These are phyloP conservation scores for Boletus pseudopeckii DNA, from an alignment of 768 basidiomycete species.

Conservation along the genomic window DNA sequence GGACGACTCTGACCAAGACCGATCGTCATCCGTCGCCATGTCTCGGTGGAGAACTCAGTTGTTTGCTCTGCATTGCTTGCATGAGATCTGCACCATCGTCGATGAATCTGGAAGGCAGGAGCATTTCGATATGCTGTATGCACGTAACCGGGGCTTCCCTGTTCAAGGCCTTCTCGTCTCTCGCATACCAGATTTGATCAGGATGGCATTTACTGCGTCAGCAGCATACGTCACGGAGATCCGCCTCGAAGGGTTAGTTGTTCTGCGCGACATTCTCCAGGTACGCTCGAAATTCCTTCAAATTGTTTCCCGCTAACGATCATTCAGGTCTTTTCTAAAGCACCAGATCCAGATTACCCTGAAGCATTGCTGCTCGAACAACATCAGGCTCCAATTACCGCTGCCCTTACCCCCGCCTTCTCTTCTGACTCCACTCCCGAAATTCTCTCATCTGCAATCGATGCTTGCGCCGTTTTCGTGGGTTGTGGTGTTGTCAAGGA, in stretches of 20 bases:
- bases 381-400: constrained; percentile 97
- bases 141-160: constrained; percentile 56
- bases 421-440: constrained; percentile 94
- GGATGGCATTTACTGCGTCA: constrained; percentile 96
- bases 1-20: constrained; percentile 28
- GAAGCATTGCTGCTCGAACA: constrained; percentile 90
- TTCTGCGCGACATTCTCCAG: constrained; percentile 89
- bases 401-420: constrained; percentile 95
- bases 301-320: constrained; percentile 2
- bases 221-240: constrained; percentile 97
- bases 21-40: constrained; percentile 43
- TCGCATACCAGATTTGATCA: constrained; percentile 89
- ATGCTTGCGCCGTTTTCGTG: constrained; percentile 92
- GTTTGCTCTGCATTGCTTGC: constrained; percentile 90
- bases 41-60: constrained; percentile 96
- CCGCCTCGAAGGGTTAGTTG: constrained; percentile 82
- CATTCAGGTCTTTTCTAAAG: constrained; percentile 75
- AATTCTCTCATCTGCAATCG: constrained; percentile 86
- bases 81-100: constrained; percentile 80
- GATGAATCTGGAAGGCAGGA: constrained; percentile 70
- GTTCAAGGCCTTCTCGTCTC: constrained; percentile 69
- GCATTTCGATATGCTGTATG: constrained; percentile 77
- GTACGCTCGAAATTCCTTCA: constrained; percentile 36
- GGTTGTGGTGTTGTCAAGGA: constrained; percentile 94
- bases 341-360: constrained; percentile 91